Evolutionary conservation across 1,139 yeast species (phyloP), one percentile per base, ranked within the genome.

Genomic region (Wickerhamomyces sp.): DNA sequence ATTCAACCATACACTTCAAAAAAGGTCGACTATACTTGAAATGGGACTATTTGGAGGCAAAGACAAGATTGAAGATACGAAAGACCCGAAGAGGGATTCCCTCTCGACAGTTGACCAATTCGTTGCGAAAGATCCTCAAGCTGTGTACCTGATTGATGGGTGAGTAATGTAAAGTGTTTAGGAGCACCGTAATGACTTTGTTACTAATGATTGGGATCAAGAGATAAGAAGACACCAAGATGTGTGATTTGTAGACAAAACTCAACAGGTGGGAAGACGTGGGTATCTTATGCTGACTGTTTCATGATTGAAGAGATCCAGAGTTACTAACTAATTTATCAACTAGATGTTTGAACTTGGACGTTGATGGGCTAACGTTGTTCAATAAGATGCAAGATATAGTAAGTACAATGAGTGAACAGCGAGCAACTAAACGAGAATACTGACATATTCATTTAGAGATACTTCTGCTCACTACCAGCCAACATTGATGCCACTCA

Each of bases 171-270:
- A 18, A 18, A 18, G 23, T 3, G 23, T 18, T 18, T 18, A 5
- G 23, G 23, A 18, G 5, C 4, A 18, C 23, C 23, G 23, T 18
- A 18, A 18, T 18, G 23, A 18, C 23, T 18, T 5, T 18, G 23
- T 8, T 14, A 32, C 31, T 45, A 40, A 42, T 38, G 11, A 10
- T 1, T 4, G 9, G 14, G 15, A n/a, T 7, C 1, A 3, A 49
- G 54, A 10, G 26, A 35, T 1, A 53, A 55, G 34, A 47, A 44
- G 3, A 26, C 45, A 4, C 29, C 36, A 1, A 54, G 41, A 38
- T 56, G 60, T 39, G 50, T 53, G 4, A 58, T 58, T n/a, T 58
- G 61, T 48, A 54, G 57, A 50, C 39, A 53, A 44, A 58, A 51
- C 26, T 51, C 46, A 13, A 54, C 52, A 29, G 59, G 57, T 4